Base-by-base conservation (phyloP, 176 grass and related monocot genomes). In the Pontederia crassipes region DNA sequence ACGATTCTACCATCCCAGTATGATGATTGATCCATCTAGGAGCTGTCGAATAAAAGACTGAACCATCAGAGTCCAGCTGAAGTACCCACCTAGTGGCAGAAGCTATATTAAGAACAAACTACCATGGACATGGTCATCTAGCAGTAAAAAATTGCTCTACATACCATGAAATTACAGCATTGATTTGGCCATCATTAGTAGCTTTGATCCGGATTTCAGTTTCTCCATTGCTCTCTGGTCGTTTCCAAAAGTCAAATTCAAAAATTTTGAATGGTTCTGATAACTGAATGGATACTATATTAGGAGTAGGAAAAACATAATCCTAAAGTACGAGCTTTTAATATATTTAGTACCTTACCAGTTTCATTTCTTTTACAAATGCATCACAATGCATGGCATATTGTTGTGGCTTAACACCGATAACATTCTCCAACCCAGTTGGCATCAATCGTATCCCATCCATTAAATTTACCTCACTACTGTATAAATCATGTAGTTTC, bases 191-290 rank as follows among this genome's bases (percentile, higher is more conserved):
- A 69, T 85, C 70, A 45, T 27, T 61, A 72, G 64, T 85, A 72
- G 65, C 70, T 72, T 77, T 79, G 82, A 90, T 61, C 45, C 47
- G 57, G 15, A 87, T 80, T 63, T 87, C 78, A 56, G 70, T 80
- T 64, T 87, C 91, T 58, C 73, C 62, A 63, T 87, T 65, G 72
- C 86, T 90, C 48, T 90, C 91, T 62, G 91, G 91, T 28, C 83
- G 79, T 83, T 81, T 82, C 70, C 62, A 87, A 80, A 96, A 96
- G 73, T 96, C 91, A 72, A 90, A 87, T 77, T 90, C 91, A 90
- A 96, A 96, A 72, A 90, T 72, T 82, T 87, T 87, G 86, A 96
- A 96, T 46, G 91, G 86, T 76, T 90, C 91, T 80, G 91, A 96
- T 73, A 96, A 74, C 91, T 96, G 70, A 32, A 86, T 62, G 57